Conservation (phyloP, 768 basidiomycete genomes). For the Naganishia vishniacii region DNA sequence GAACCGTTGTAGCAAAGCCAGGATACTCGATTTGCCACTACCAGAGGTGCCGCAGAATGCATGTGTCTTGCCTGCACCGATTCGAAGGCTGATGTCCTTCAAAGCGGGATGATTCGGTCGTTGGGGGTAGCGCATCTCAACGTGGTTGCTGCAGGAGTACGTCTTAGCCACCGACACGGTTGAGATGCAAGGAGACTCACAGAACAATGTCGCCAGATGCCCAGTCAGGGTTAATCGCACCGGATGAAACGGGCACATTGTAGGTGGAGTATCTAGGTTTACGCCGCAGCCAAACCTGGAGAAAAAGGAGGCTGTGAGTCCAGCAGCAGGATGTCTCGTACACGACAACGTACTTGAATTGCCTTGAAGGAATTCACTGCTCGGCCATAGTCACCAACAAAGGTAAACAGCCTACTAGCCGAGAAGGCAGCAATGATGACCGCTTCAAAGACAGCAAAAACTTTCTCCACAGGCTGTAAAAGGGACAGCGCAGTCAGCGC, state of each 20-base stretch:
- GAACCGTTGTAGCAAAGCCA: slow-evolving; percentile 44
- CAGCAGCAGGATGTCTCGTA: too few species aligned
- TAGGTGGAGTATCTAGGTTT: slow-evolving; percentile 22
- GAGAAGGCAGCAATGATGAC: slow-evolving; percentile 35
- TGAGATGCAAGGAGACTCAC: too few species aligned
- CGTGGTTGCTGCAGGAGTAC: slow-evolving; percentile 12
- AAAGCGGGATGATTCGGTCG: slow-evolving; percentile 37
- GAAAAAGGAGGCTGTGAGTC: too few species aligned
- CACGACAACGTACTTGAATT: slow-evolving; percentile 32
- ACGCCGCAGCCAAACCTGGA: slow-evolving; percentile 36
- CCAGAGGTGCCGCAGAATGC: slow-evolving; percentile 45
- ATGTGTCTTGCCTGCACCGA: slow-evolving; percentile 39
- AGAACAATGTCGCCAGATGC: slow-evolving; percentile 30
- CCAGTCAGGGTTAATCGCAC: slow-evolving; percentile 8
- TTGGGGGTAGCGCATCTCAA: slow-evolving; percentile 41
- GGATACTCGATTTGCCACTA: slow-evolving; percentile 39
- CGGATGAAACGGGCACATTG: not conserved
- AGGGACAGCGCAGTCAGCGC: not conserved
- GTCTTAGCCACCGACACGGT: too few species aligned
- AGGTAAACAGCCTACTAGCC: slow-evolving; percentile 35
- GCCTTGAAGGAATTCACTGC: slow-evolving; percentile 30
- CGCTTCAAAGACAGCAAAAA: slow-evolving; percentile 37
- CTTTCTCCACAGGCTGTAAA: slow-evolving; percentile 29
- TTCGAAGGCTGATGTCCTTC: slow-evolving; percentile 33
- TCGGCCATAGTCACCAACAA: slow-evolving; percentile 37